A percentile compares a stretch with the other conserved stretches of the same genome.
Conservation (phyloP, 257 asterid genomes). For the Hygrophila difformis region DNA sequence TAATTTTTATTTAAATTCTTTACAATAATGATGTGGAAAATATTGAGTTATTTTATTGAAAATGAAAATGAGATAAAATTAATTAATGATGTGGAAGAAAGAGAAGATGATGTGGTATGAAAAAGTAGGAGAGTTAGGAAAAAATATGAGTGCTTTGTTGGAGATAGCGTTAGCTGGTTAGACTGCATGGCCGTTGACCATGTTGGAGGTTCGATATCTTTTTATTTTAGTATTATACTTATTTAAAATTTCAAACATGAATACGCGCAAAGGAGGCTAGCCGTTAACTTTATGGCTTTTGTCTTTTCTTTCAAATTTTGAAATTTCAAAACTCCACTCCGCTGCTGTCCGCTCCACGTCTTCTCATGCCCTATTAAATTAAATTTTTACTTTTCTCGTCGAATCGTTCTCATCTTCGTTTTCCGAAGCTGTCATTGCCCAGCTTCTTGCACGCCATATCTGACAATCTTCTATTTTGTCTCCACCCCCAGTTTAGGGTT, state of each 20-base stretch:
- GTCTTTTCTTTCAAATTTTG: constrained; percentile 32
- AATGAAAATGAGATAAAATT: too few species aligned
- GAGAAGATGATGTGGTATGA: too few species aligned
- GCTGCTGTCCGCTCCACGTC: too few species aligned
- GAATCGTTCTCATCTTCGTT: constrained; percentile 3
- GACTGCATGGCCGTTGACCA: constrained; percentile 98
- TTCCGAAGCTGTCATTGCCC: not conserved
- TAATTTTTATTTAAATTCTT: too few species aligned
- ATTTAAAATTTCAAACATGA: too few species aligned
- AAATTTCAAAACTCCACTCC: constrained; percentile 41
- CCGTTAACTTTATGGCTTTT: too few species aligned
- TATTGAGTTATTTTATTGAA: too few species aligned
- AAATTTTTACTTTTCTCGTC: constrained; percentile 13
- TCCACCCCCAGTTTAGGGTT: constrained; percentile 5
- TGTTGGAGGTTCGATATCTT: constrained; percentile 63
- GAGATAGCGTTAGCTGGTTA: constrained; percentile 95
- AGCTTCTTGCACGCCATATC: not conserved
- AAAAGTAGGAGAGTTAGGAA: too few species aligned
- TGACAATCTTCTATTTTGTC: constrained; percentile 31
- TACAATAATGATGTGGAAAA: too few species aligned
- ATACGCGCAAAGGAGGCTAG: too few species aligned
- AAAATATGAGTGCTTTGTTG: constrained; percentile 30
- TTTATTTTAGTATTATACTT: too few species aligned
- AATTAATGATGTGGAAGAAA: too few species aligned
- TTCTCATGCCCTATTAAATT: constrained; percentile 28